These are phyloP conservation scores for Metschnikowia dekortorum DNA, from an alignment of 805 yeast genomes.

Conservation along the genomic window DNA sequence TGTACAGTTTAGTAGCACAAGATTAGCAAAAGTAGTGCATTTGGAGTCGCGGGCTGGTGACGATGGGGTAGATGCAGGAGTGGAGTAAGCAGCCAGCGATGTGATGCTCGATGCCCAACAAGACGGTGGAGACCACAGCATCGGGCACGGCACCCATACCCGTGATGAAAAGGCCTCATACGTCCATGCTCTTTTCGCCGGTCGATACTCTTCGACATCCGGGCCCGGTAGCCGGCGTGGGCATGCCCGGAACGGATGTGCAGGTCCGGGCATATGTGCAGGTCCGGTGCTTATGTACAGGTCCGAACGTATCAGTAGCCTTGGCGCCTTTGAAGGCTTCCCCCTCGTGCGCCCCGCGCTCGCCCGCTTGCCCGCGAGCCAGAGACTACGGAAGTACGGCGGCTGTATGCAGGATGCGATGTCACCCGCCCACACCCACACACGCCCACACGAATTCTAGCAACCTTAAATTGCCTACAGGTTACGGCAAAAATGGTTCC, in stretches of 20 bases:
- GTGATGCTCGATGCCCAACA: not conserved
- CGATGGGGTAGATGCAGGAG: constrained; percentile 1
- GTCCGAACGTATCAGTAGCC: not conserved
- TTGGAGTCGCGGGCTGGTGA: not conserved
- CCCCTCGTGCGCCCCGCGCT: not conserved
- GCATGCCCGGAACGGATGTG: no score
- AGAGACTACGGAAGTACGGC: not conserved
- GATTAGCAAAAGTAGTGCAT: not conserved
- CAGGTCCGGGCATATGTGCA: no score
- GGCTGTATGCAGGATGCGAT: not conserved
- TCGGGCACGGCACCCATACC: no score
- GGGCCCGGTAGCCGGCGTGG: no score
- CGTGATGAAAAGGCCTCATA: no score
- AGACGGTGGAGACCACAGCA: no score
- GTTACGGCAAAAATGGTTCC: no score
- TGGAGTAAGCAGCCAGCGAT: not conserved
- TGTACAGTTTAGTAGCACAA: not conserved
- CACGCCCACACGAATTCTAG: no score
- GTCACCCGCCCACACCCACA: no score
- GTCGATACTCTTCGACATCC: no score
- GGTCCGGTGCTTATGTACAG: not conserved
- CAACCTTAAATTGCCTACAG: no score
- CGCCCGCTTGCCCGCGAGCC: not conserved
- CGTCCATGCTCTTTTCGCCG: no score
- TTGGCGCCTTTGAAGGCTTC: not conserved